Evolutionary conservation across 306 rosid species (phyloP).

Genomic region (Datisca glomerata): DNA sequence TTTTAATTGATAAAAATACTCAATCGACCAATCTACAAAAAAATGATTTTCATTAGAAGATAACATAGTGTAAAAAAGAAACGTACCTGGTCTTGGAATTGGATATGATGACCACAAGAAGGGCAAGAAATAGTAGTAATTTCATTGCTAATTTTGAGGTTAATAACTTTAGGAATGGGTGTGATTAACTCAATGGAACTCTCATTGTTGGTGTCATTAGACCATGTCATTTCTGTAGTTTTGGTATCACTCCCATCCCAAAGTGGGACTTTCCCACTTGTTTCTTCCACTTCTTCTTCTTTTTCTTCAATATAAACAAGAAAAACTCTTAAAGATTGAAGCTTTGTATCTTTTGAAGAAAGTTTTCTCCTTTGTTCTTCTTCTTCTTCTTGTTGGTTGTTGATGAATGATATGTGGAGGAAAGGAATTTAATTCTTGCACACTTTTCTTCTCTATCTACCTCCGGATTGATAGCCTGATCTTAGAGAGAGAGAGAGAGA

Average conservation of each 20-base stretch:
- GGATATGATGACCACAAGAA: constrained; percentile 56
- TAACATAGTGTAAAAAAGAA: no score
- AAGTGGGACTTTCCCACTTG: constrained; percentile 9
- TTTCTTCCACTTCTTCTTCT: constrained; percentile 24
- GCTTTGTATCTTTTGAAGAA: constrained; percentile 25
- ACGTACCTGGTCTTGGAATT: constrained; percentile 56
- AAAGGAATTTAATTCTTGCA: no score
- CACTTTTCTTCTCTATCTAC: no score
- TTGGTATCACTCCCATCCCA: constrained; percentile 24
- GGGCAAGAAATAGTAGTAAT: constrained; percentile 36
- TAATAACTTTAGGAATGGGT: no score
- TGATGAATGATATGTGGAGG: constrained; percentile 11
- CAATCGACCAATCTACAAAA: not conserved
- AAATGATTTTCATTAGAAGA: no score
- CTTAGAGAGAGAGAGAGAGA: constrained; percentile 11
- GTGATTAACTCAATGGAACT: constrained; percentile 19
- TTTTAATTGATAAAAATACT: not conserved
- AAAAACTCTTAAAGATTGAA: not conserved
- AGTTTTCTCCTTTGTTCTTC: constrained; percentile 16
- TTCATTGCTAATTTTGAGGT: constrained; percentile 1
- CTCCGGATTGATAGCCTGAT: constrained; percentile 3
- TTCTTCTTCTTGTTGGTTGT: constrained; percentile 9
- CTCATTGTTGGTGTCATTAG: constrained; percentile 48
- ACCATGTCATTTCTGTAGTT: constrained; percentile 48
- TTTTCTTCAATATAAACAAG: no score